Evolutionary conservation across 225 moss, liverwort and hornwort genomes (phyloP).

Genomic region (Sphagnum contortum): DNA sequence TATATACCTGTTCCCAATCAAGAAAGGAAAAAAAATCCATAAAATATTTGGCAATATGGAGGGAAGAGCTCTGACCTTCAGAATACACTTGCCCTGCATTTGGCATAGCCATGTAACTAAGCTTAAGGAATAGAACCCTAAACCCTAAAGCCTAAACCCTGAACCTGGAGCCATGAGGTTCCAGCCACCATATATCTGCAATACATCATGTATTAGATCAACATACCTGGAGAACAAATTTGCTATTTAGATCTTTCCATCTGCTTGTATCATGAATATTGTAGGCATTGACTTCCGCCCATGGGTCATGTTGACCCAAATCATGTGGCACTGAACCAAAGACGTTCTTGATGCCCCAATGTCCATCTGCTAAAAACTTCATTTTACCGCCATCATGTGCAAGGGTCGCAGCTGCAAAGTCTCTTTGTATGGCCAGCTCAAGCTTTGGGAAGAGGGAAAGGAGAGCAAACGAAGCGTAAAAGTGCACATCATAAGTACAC

Average conservation of each 20-base stretch:
- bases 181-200: too few species aligned
- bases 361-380: conserved; percentile 40
- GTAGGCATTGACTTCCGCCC: conserved; percentile 49
- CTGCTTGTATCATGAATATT: conserved; percentile 55
- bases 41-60: too few species aligned
- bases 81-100: too few species aligned
- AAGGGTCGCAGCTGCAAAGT: conserved; percentile 40
- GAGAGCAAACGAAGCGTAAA: conserved; percentile 90
- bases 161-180: too few species aligned
- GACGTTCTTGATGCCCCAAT: conserved; percentile 40
- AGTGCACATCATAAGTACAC: conserved; percentile 98
- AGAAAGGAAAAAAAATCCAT: too few species aligned
- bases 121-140: too few species aligned
- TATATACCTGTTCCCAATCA: conserved; percentile 24
- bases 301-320: conserved; percentile 46
- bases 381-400: conserved; percentile 34
- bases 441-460: conserved; percentile 46
- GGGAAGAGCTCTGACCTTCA: too few species aligned
- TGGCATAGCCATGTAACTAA: too few species aligned
- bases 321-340: conserved; percentile 56
- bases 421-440: conserved; percentile 42
- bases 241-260: conserved; percentile 54
- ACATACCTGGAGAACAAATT: conserved; percentile 45
- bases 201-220: too few species aligned
- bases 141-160: too few species aligned